These are phyloP conservation scores for Phytophthora quininea DNA, from an alignment of 352 stramenopile species.

Conservation along the genomic window DNA sequence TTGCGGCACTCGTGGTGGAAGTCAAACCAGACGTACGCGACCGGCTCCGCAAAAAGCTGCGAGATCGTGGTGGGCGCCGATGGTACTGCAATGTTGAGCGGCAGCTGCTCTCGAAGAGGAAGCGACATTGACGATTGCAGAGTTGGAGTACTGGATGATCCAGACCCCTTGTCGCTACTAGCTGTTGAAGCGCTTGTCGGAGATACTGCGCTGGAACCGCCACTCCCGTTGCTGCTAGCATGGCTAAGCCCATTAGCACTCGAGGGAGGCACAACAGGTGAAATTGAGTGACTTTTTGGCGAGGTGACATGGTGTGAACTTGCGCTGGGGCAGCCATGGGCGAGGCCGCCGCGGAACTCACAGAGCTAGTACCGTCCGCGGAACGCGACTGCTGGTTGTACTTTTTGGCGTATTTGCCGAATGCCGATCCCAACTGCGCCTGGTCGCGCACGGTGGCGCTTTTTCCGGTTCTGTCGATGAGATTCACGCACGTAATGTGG, in stretches of 20 bases:
- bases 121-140: slow-evolving; percentile 36
- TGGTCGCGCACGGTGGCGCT: slow-evolving; percentile 86
- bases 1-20: slow-evolving; percentile 97
- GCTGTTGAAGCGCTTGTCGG: slow-evolving; percentile 38
- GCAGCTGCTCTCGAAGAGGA: slow-evolving; percentile 15
- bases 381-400: slow-evolving; percentile 83
- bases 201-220: slow-evolving; percentile 29
- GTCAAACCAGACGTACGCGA: slow-evolving; percentile 94
- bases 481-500: slow-evolving; percentile 91
- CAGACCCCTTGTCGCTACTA: slow-evolving; percentile 35
- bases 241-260: slow-evolving; percentile 24
- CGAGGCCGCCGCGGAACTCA: slow-evolving; percentile 22
- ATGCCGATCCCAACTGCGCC: slow-evolving; percentile 88
- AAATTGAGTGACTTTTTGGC: slow-evolving; percentile 41
- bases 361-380: slow-evolving; percentile 35
- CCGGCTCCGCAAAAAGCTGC: slow-evolving; percentile 64
- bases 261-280: slow-evolving; percentile 13
- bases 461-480: slow-evolving; percentile 93
- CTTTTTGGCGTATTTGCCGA: slow-evolving; percentile 90
- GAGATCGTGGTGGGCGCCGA: slow-evolving; percentile 57
- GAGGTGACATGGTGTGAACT: slow-evolving; percentile 41
- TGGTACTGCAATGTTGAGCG: slow-evolving; percentile 34
- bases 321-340: slow-evolving; percentile 26
- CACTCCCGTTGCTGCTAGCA: slow-evolving; percentile 9
- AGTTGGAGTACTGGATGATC: slow-evolving; percentile 9